Percentiles rank a stretch among this genome's conserved stretches.
Conservation (phyloP, 345 rosid genomes). For the Dipteronia dyeriana region DNA sequence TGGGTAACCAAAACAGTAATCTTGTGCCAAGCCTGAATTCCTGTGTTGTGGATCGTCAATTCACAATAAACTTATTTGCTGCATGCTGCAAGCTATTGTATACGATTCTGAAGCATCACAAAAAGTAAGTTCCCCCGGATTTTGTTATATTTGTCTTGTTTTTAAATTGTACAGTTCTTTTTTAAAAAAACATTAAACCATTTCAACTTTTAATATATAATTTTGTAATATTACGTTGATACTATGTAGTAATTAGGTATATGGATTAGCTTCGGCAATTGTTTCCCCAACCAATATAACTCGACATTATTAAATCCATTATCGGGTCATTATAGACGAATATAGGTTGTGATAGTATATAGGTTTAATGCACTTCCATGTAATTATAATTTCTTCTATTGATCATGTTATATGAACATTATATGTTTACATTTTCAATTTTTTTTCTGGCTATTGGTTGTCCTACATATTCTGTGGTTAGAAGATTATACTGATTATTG, state of each 20-base stretch:
- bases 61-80: slow-evolving; percentile 55
- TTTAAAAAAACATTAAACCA: not conserved
- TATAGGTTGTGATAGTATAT: not conserved
- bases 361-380: slow-evolving; percentile 4
- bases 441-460: not conserved
- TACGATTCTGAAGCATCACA: slow-evolving; percentile 78
- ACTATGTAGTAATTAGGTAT: not conserved
- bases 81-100: slow-evolving; percentile 75
- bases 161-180: not conserved
- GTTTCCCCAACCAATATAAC: not conserved
- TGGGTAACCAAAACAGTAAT: slow-evolving; percentile 28
- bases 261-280: not conserved
- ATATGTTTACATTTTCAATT: not conserved
- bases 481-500: slow-evolving; percentile 23
- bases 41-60: slow-evolving; percentile 45
- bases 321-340: not conserved
- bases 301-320: not conserved
- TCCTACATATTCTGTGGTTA: slow-evolving; percentile 1
- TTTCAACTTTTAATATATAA: not conserved
- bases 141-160: not conserved
- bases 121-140: slow-evolving; percentile 47
- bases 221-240: not conserved
- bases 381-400: slow-evolving; percentile 6
- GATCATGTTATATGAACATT: not conserved
- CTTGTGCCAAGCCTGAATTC: slow-evolving; percentile 28